Evolutionary conservation across 768 basidiomycete genomes (phyloP), one percentile per base, ranked within the genome.

Genomic region (Tulasnella sp.): DNA sequence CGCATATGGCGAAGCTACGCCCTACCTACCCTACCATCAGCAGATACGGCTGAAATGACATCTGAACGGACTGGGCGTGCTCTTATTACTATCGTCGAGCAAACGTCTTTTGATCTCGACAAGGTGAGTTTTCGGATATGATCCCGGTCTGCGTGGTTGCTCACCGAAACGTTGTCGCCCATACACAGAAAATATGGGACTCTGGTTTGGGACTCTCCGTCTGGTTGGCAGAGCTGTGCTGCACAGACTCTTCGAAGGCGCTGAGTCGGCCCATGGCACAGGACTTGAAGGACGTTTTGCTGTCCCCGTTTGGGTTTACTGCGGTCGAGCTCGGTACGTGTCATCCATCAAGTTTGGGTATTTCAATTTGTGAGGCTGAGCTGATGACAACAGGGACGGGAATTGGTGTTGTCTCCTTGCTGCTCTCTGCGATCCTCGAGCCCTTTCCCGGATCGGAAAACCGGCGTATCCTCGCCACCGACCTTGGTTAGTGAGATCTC

Each of bases 111-210:
- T 81, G 96, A 96, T 81, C 85, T 97, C 4, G 96, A 97, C 85
- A 97, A 97, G 89, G 96, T 93, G 78, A 81, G 86, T 79, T n/a
- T 36, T 31, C 19, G 4, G 6, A 36, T 64, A 25, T 25, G 12
- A 25, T 25, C 31, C 9, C 25, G 58, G 1, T 34, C n/a, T 36
- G 29, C 15, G 39, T 67, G 19, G 38, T 11, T 2, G 37, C 36
- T 64, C 29, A 29, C 42, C 19, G 1, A 42, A 22, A 29, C 36
- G 8, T 25, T 49, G 11, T 31, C 8, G 39, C 37, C 17, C 36
- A 76, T 31, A 40, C 22, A 34, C 84, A 97, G 96, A 97, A 97
- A 94, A 88, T 97, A 74, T 97, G 96, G 96, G 95, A 97, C 81
- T 96, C 94, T 58, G 96, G 96, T 1, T 86, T 97, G 68, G 94